phyloP scores from a whole-genome alignment of 2,329 filamentous ascomycete genomes.

The Verticillium nubilum region DNA sequence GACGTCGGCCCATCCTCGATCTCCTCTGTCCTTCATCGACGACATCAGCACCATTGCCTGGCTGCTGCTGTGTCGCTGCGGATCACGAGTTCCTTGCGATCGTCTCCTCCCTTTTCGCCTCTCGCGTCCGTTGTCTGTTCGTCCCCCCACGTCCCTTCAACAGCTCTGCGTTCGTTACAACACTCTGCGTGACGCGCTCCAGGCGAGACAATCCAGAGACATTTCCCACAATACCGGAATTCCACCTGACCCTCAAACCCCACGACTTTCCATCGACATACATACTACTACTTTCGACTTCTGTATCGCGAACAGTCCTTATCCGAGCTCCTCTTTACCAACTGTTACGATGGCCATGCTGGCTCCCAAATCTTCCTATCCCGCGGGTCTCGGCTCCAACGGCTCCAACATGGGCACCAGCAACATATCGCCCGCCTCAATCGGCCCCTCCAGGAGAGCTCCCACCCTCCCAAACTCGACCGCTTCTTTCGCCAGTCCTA shows the following conservation, averaged over 20 bases:
- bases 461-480: slow-evolving; percentile 47
- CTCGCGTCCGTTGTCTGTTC: not conserved
- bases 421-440: slow-evolving; percentile 40
- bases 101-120: not conserved
- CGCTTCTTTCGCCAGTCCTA: slow-evolving; percentile 67
- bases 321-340: not conserved
- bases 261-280: not conserved
- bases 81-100: not conserved
- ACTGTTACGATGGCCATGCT: slow-evolving; percentile 63
- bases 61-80: not conserved
- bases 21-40: not conserved
- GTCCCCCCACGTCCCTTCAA: not conserved
- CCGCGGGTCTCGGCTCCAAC: slow-evolving; percentile 46
- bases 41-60: not conserved
- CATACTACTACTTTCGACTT: not conserved
- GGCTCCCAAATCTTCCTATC: slow-evolving; percentile 68
- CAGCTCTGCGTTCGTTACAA: not conserved
- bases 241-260: not conserved
- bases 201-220: slow-evolving; percentile 13
- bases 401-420: slow-evolving; percentile 35
- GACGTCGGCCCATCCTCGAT: not conserved
- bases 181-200: slow-evolving; percentile 9
- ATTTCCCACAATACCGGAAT: slow-evolving; percentile 1
- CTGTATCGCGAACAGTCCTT: slow-evolving; percentile 1
- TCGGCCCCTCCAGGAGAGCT: slow-evolving; percentile 46